Evolutionary conservation across 768 basidiomycete genomes (phyloP), one percentile per base, ranked within the genome.

Genomic region (Termitomyces bulborhizus): DNA sequence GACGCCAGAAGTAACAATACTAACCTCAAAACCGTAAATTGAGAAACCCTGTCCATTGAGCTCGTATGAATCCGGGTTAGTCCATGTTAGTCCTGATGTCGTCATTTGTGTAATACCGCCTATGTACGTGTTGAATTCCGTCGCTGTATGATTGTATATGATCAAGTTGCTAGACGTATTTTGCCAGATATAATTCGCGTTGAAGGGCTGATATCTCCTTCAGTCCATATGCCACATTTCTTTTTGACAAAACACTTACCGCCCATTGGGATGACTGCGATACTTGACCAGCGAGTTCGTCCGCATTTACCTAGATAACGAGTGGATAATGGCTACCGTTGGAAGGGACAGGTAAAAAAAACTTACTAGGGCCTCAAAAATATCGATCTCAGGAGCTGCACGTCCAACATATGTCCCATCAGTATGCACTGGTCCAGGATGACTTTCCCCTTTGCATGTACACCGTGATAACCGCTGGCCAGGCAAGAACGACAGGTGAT

Each of bases 211-310:
- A 31, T 16, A 26, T 37, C 42, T 13, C n/a, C 16, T 54, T 52
- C 29, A 50, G 50, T 39, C 24, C 12, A 37, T 5, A 29, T 36
- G 51, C 12, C 47, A 41, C 52, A 36, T 39, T 16, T 3, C 26
- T 37, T 60, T 32, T 26, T 24, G 37, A 46, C 12, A 31, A 29
- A n/a, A 13, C 21, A 77, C 85, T 65, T 58, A 87, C 86, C 60
- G 82, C 86, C 83, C 85, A 90, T 68, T 96, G 93, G 26, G 81
- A 88, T 13, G 85, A 88, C 66, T 94, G 91, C 12, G 90, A 93
- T 16, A 95, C 91, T 57, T 83, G 76, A 12, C 77, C 81, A 5
- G 65, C 56, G 59, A 80, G 74, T 57, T 69, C 77, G 11, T 61
- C 67, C 39, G 66, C 71, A 58, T 69, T 79, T 61, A 79, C 79